Evolutionary conservation across 768 basidiomycete species (phyloP).

Genomic region (Favolaschia claudopus): DNA sequence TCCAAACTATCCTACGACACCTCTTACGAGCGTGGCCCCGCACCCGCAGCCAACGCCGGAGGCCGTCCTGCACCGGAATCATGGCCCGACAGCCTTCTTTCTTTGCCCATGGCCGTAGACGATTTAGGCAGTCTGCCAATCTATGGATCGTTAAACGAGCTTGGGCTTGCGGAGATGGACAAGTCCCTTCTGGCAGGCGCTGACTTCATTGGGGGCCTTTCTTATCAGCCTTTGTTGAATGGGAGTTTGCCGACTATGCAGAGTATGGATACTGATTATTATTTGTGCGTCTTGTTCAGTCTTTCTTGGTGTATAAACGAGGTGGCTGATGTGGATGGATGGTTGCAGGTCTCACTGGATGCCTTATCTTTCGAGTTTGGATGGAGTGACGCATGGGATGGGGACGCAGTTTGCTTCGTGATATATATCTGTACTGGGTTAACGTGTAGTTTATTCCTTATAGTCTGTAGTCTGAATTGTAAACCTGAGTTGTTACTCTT

Average conservation of each 20-base stretch:
- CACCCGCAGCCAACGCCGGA: neutral
- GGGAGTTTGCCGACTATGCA: neutral
- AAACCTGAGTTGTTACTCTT: too few species aligned
- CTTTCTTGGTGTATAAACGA: neutral
- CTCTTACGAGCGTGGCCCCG: neutral
- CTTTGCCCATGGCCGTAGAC: slow-evolving; percentile 17
- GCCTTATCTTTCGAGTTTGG: slow-evolving; percentile 1
- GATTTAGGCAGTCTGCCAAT: slow-evolving; percentile 13
- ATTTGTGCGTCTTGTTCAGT: neutral
- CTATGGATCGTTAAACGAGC: slow-evolving; percentile 10
- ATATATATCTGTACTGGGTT: too few species aligned
- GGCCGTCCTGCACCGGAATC: neutral
- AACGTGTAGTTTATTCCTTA: too few species aligned
- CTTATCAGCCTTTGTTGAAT: neutral
- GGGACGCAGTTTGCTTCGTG: neutral
- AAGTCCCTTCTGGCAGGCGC: too few species aligned
- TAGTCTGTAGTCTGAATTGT: too few species aligned
- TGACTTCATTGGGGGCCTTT: too few species aligned
- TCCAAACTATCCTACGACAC: neutral
- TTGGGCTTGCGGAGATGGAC: neutral
- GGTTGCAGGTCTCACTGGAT: slow-evolving; percentile 6
- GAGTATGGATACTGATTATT: neutral
- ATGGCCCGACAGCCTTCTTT: neutral
- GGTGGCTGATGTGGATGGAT: neutral
- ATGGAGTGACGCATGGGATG: slow-evolving; percentile 1